Evolutionary conservation across 805 yeast species (phyloP), one percentile per base, ranked within the genome.

Genomic region (Candida morakotiae): DNA sequence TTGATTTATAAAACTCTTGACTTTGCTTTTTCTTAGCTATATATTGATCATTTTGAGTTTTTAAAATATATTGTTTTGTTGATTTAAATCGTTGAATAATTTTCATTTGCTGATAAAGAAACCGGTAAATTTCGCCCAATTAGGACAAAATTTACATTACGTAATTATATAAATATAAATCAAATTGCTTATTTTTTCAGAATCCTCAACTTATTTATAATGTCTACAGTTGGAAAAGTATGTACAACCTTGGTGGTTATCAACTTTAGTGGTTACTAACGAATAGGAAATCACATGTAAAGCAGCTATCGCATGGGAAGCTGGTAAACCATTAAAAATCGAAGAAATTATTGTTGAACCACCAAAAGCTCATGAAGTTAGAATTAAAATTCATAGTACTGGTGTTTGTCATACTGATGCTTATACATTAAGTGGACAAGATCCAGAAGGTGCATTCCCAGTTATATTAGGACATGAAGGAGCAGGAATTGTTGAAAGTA

Each of bases 381-480:
- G 99, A 64, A 85, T 93, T 61, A 84, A 87, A 65, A 67, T 93
- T 40, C 72, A 71, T 35, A 75, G 84, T 69, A 85, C 97, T 21
- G 98, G 97, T 60, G 96, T 93, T 27, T 93, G 99, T 64, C 98
- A 93, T 71, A 93, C 99, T 24, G 99, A 93, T 61, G 97, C 97
- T 27, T 93, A 83, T 73, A 91, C 98, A 9, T 73, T 93, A 48
- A 82, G 95, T 34, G 99, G 98, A 42, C 75, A 70, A 40, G 99
- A 93, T 63, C 93, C 98, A 38, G 98, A 93, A 68, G 98, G 98
- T 52, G 85, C 83, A 10, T 88, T 88, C 77, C 98, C 98, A 13
- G 83, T 81, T 14, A 69, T 93, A 43, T 73, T 94, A 53, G 99
- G 99, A 45, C 99, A 93, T 66, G 99, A 93, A 66, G 96, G 97